phyloP scores from a whole-genome alignment of 192 early-diverging fungal genomes.

The Backusella sp. region DNA sequence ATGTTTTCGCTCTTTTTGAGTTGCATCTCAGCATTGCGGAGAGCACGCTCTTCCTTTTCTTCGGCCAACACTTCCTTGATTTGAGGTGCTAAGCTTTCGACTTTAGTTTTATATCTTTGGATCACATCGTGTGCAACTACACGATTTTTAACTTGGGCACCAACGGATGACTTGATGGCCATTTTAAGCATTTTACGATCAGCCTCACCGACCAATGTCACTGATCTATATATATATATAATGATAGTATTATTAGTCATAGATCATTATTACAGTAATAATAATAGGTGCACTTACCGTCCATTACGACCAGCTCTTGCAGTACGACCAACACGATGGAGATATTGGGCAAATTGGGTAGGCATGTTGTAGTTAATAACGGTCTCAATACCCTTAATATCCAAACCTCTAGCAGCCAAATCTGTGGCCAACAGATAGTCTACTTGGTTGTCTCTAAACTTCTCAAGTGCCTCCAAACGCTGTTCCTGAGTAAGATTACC shows the following conservation, averaged over 20 bases:
- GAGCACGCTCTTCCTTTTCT: constrained; percentile 77
- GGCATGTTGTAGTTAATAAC: constrained; percentile 99
- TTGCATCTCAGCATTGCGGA: constrained; percentile 91
- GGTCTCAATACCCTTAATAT: constrained; percentile 94
- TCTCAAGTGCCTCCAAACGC: constrained; percentile 86
- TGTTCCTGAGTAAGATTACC: constrained; percentile 92
- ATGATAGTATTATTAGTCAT: background rate
- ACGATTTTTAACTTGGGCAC: constrained; percentile 84
- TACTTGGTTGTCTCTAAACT: constrained; percentile 82
- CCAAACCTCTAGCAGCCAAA: constrained; percentile 94
- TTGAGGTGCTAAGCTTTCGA: constrained; percentile 67
- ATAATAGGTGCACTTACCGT: constrained; percentile 33
- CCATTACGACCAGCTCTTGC: constrained; percentile 88
- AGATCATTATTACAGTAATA: background rate
- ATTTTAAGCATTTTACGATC: constrained; percentile 92
- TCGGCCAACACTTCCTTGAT: constrained; percentile 67
- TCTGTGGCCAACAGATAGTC: constrained; percentile 95
- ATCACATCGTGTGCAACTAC: constrained; percentile 81
- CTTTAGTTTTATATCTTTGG: constrained; percentile 67
- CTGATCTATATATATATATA: constrained; percentile 51
- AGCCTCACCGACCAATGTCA: constrained; percentile 89
- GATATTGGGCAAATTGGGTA: constrained; percentile 84
- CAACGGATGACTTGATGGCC: constrained; percentile 81
- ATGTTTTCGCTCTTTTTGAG: constrained; percentile 83
- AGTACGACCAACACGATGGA: constrained; percentile 95